Evolutionary conservation across 257 asterid genomes (phyloP).

Genomic region (Orobanche coerulescens): DNA sequence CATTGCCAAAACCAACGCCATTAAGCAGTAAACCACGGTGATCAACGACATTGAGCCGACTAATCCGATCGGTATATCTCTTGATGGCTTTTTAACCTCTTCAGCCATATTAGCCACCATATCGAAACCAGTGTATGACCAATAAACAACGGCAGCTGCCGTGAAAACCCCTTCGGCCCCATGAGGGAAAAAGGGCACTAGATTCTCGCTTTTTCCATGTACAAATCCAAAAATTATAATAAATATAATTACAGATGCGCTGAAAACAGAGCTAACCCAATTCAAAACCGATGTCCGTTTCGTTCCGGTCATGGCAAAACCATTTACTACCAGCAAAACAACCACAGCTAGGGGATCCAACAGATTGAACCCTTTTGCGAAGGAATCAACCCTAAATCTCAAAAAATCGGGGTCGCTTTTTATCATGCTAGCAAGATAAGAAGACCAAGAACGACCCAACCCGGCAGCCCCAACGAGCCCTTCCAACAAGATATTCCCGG

Average conservation of each 20-base stretch:
- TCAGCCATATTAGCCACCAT: slow-evolving; percentile 98
- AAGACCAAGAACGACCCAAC: slow-evolving; percentile 88
- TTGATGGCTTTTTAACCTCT: slow-evolving; percentile 75
- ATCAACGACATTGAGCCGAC: slow-evolving; percentile 89
- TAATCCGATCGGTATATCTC: slow-evolving; percentile 79
- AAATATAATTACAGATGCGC: slow-evolving; percentile 50
- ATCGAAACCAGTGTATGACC: slow-evolving; percentile 96
- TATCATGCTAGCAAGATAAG: slow-evolving; percentile 61
- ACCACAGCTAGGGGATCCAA: slow-evolving; percentile 77
- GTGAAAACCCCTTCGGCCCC: slow-evolving; percentile 69
- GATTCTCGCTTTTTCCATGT: slow-evolving; percentile 45
- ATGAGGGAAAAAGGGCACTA: slow-evolving; percentile 66
- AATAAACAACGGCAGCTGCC: slow-evolving; percentile 84
- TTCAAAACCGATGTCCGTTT: slow-evolving; percentile 52
- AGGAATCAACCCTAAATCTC: slow-evolving; percentile 48
- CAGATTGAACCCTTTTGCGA: slow-evolving; percentile 69
- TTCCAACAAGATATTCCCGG: slow-evolving; percentile 74
- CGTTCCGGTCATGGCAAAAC: slow-evolving; percentile 73
- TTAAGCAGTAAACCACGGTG: slow-evolving; percentile 68
- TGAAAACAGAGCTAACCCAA: slow-evolving; percentile 59
- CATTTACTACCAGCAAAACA: slow-evolving; percentile 48
- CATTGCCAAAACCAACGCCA: slow-evolving; percentile 60
- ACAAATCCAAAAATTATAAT: slow-evolving; percentile 70
- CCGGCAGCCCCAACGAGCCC: slow-evolving; percentile 96
- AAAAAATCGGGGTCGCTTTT: slow-evolving; percentile 51